Evolutionary conservation across 345 rosid species (phyloP), one percentile per base, ranked within the genome.

Genomic region (Eucalyptus erythrocorys): DNA sequence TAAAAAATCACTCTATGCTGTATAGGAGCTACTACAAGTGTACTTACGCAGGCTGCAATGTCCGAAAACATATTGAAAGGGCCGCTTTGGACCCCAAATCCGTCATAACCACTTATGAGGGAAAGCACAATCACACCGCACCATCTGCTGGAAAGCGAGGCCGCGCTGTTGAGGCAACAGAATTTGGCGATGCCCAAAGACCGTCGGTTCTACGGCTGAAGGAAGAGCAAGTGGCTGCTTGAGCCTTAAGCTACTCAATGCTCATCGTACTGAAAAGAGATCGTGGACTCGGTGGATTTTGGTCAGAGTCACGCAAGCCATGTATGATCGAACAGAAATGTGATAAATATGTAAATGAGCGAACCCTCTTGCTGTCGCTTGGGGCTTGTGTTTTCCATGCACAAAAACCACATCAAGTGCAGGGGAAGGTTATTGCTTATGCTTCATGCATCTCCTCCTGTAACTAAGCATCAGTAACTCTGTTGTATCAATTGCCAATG

Each of bases 21-120:
- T 48, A 55, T 89, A 90, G 91, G 91, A 88, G 91, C 79, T 90
- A 90, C 87, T 98, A 98, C 93, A 96, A 95, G 91, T 98, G 99
- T 94, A 96, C 98, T 42, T 94, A 92, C 27, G 90, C 93, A 5
- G 97, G 97, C 80, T 98, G 99, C 94, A 98, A 95, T 15, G 99
- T 98, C 17, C 97, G 99, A 7, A 97, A 97, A 90, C 99, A 97
- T 87, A 97, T 97, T 3, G 99, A 97, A 93, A 95, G 99, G 92
- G 99, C 98, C 85, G 93, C 99, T 40, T 93, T 96, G 4, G 99
- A 97, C 90, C 94, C 95, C 45, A 95, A 96, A 87, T 97, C 99
- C 5, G 99, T 97, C 48, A 91, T 97, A 91, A 97, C 99, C 59
- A 98, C 99, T 14, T 98, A 98, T 3, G 99, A 98, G 91, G 99